phyloP scores from a whole-genome alignment of 768 basidiomycete genomes.

The Tubosaeta brunneosetosa region DNA sequence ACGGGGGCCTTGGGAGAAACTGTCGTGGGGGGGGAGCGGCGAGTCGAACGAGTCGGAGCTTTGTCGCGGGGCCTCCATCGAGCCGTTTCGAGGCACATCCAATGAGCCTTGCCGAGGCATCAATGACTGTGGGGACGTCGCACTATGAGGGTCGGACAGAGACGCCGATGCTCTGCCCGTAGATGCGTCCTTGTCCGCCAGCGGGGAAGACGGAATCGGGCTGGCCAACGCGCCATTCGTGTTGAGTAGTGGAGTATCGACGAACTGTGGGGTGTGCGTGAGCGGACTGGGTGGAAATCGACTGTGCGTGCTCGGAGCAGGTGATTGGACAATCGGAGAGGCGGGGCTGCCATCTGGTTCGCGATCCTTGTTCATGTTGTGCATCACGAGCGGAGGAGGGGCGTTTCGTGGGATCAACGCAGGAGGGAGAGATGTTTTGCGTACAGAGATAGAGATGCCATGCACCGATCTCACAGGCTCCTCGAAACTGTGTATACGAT shows the following conservation, averaged over 20 bases:
- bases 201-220: slow-evolving; percentile 10
- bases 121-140: slow-evolving; percentile 11
- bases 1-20: slow-evolving; percentile 30
- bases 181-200: slow-evolving; percentile 16
- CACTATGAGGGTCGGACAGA: slow-evolving; percentile 7
- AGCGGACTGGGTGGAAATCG: slow-evolving; percentile 39
- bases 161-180: slow-evolving; percentile 13
- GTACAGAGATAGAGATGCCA: neutral
- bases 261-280: slow-evolving; percentile 25
- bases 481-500: slow-evolving; percentile 15
- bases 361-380: slow-evolving; percentile 1
- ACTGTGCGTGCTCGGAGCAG: slow-evolving; percentile 27
- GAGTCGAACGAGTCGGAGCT: slow-evolving; percentile 30
- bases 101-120: slow-evolving; percentile 13
- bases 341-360: neutral
- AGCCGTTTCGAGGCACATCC: slow-evolving; percentile 16
- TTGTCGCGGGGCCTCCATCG: slow-evolving; percentile 17
- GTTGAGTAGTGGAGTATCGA: slow-evolving; percentile 2
- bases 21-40: slow-evolving; percentile 38
- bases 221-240: slow-evolving; percentile 7
- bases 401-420: slow-evolving; percentile 18
- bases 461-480: slow-evolving; percentile 17
- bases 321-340: slow-evolving; percentile 30
- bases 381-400: slow-evolving; percentile 18
- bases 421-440: slow-evolving; percentile 15